Conservation (phyloP, 169 alveolate species). For the Plasmodium blacklocki region DNA sequence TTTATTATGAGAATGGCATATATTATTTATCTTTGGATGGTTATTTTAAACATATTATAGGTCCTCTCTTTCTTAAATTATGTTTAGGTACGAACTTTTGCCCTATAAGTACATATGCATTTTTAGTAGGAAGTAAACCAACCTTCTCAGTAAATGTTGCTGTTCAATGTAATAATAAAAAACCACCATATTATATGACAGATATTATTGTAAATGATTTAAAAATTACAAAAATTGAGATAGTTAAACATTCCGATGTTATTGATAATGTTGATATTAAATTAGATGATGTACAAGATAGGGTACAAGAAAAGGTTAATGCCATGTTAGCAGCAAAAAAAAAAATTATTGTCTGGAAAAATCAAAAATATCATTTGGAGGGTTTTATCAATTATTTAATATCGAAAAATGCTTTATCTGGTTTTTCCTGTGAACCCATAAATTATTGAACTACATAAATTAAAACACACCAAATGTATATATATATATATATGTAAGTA, state of each 20-base stretch:
- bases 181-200: slow-evolving; percentile 29
- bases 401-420: slow-evolving; percentile 31
- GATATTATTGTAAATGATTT: slow-evolving; percentile 28
- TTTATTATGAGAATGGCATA: slow-evolving; percentile 42
- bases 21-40: slow-evolving; percentile 48
- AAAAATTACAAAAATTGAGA: slow-evolving; percentile 54
- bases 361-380: slow-evolving; percentile 35
- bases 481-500: too few relatives aligned
- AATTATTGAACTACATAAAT: not conserved
- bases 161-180: slow-evolving; percentile 33
- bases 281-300: slow-evolving; percentile 46
- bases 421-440: slow-evolving; percentile 41
- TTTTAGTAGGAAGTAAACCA: slow-evolving; percentile 48
- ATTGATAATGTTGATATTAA: slow-evolving; percentile 51
- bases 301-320: slow-evolving; percentile 54
- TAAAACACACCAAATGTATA: not conserved
- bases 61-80: slow-evolving; percentile 55
- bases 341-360: slow-evolving; percentile 48
- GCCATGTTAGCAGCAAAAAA: slow-evolving; percentile 26
- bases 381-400: slow-evolving; percentile 56
- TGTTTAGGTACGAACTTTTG: slow-evolving; percentile 64
- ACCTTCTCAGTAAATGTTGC: slow-evolving; percentile 43
- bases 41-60: slow-evolving; percentile 50
- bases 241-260: slow-evolving; percentile 41
- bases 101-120: slow-evolving; percentile 69